Percentiles rank a stretch among this genome's conserved stretches.
phyloP scores from a whole-genome alignment of 129 eudicot species.

The Tagetes erecta region DNA sequence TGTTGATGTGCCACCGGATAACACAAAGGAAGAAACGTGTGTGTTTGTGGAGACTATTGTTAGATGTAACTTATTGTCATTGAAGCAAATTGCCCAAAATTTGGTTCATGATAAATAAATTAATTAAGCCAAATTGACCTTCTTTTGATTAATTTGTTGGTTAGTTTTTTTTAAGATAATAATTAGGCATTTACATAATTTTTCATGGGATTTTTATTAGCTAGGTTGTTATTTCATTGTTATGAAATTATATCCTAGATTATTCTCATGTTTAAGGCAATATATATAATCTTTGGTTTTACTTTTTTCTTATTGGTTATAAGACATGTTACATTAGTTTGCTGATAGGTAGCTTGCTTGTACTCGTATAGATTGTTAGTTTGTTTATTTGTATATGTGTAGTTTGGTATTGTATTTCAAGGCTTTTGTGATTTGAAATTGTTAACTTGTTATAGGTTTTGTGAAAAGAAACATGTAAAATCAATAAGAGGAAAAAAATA shows the following conservation, averaged over 20 bases:
- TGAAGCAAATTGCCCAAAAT: constrained; percentile 62
- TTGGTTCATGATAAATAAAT: constrained; percentile 25
- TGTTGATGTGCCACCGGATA: constrained; percentile 78
- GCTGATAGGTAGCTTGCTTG: too few relatives aligned
- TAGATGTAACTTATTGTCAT: constrained; percentile 68
- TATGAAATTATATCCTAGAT: constrained; percentile 4
- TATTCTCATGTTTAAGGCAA: constrained; percentile 27
- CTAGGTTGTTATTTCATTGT: constrained; percentile 18
- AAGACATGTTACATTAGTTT: background rate
- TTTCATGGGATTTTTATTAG: constrained; percentile 32
- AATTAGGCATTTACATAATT: background rate
- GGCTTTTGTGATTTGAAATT: too few relatives aligned
- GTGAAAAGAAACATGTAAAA: too few relatives aligned
- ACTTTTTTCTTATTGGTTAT: background rate
- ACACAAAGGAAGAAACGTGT: constrained; percentile 81
- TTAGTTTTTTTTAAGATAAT: background rate
- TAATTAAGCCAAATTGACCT: background rate
- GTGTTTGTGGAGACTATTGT: constrained; percentile 80
- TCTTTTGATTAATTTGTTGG: background rate
- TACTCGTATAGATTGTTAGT: too few relatives aligned
- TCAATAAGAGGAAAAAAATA: too few relatives aligned
- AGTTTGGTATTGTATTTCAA: too few relatives aligned
- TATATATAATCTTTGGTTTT: background rate
- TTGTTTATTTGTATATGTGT: too few relatives aligned
- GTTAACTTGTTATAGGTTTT: too few relatives aligned